Percentiles rank a stretch among this genome's conserved stretches.
phyloP scores from a whole-genome alignment of 2,329 filamentous ascomycete genomes.

The Seiridium cupressi region DNA sequence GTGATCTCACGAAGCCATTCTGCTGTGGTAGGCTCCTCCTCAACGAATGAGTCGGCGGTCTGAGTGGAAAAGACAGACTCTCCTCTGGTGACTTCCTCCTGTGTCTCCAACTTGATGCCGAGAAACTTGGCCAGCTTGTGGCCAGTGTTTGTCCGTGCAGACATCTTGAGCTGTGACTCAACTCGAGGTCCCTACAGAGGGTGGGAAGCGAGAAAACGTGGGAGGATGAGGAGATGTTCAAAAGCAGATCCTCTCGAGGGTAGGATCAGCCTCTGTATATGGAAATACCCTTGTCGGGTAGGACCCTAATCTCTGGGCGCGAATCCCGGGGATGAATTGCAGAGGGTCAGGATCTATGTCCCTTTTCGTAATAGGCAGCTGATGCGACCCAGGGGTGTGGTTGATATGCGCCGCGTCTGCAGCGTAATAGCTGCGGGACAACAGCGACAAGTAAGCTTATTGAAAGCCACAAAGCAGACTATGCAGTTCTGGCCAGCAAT shows the following conservation, averaged over 20 bases:
- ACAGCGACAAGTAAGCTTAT: background rate
- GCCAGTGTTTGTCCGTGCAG: conserved; percentile 58
- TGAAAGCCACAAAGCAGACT: conserved; percentile 4
- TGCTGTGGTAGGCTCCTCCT: conserved; percentile 71
- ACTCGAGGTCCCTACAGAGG: background rate
- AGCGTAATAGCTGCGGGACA: conserved; percentile 1
- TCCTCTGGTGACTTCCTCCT: conserved; percentile 67
- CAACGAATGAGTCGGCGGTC: conserved; percentile 76
- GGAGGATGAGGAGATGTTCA: background rate
- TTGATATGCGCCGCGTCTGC: conserved; percentile 8
- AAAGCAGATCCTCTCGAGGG: background rate
- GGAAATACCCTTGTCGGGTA: background rate
- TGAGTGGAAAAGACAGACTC: conserved; percentile 76
- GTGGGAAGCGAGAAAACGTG: background rate
- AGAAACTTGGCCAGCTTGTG: conserved; percentile 74
- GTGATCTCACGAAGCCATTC: conserved; percentile 69
- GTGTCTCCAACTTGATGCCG: conserved; percentile 72
- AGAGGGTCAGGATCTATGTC: conserved; percentile 3
- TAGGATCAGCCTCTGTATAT: conserved; percentile 5
- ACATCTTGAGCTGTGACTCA: conserved; percentile 28
- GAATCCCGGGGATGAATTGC: background rate
- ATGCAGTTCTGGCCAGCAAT: background rate
- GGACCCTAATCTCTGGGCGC: background rate
- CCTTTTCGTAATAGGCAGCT: conserved; percentile 4
- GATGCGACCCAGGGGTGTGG: conserved; percentile 6